phyloP scores from a whole-genome alignment of 495 filamentous ascomycete species.

The Elasticomyces elasticus region DNA sequence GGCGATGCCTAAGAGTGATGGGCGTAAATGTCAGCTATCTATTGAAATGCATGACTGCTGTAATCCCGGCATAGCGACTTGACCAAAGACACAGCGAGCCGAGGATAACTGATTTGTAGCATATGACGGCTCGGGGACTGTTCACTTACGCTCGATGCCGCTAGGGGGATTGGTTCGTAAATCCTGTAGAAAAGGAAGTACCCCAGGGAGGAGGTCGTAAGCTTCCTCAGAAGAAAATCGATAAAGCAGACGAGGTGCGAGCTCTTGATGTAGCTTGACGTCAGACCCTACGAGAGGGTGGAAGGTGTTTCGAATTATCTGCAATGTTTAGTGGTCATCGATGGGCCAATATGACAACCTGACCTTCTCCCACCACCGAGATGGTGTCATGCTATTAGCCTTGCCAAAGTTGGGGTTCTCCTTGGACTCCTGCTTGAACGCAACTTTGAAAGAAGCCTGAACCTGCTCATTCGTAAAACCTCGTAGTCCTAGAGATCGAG shows the following conservation, averaged over 20 bases:
- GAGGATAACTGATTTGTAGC: no score
- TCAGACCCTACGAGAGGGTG: slow-evolving; percentile 26
- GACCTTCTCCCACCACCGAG: slow-evolving; percentile 62
- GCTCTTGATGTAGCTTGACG: slow-evolving; percentile 34
- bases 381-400: slow-evolving; percentile 43
- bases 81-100: no score
- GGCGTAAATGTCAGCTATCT: no score
- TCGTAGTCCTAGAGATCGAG: slow-evolving; percentile 46
- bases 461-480: slow-evolving; percentile 29
- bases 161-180: slow-evolving; percentile 26
- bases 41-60: no score
- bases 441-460: slow-evolving; percentile 36
- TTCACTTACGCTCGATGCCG: slow-evolving; percentile 10
- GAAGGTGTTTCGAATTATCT: slow-evolving; percentile 41
- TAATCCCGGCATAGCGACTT: no score
- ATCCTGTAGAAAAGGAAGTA: slow-evolving; percentile 41
- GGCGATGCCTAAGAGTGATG: no score
- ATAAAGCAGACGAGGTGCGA: slow-evolving; percentile 46
- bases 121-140: no score
- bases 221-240: slow-evolving; percentile 54
- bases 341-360: not conserved
- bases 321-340: not conserved
- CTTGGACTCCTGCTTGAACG: slow-evolving; percentile 42
- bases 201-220: slow-evolving; percentile 50
- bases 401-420: slow-evolving; percentile 61